Base-by-base conservation (phyloP, 208 protist species). In the Plasmodiophora brassicae region DNA sequence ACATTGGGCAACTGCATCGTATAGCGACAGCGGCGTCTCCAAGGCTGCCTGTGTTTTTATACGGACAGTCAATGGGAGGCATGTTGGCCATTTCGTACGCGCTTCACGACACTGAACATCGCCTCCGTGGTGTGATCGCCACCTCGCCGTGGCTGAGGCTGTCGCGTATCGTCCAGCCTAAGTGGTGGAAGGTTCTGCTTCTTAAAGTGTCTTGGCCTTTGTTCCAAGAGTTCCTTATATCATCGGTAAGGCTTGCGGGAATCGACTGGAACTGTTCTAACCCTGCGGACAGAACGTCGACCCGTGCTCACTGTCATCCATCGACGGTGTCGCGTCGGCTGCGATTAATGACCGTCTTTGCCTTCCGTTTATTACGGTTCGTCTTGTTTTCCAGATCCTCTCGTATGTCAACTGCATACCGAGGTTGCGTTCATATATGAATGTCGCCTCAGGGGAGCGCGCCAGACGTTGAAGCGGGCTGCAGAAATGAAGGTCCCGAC, bases 181-280 rank as follows among this genome's bases (percentile, higher is more conserved):
- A 78, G 41, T 78, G 65, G 65, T 78, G 65, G 65, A 78, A 78
- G 41, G 41, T 78, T 32, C 5, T 8, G n/a, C n/a, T 78, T 14
- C 41, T 78, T 14, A 78, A 78, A 36, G 32, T 78, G 41, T n/a
- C 32, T 44, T 78, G 65, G 65, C 65, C 65, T 38, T 32, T 78
- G n/a, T 78, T 78, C 41, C 65, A 78, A 78, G 65, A 78, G n/a
- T 78, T 78, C 41, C n/a, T 78, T 14, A 14, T 78, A 38, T 78
- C 65, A 38, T 78, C 65, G 32, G 65, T 78, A 78, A 78, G 65
- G 20, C 65, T 78, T 5, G 10, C 41, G 65, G 5, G 5, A 32
- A 44, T 32, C 5, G n/a, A 78, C 65, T 8, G 32, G 14, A 57
- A 14, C 25, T 57, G 50, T 57, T 32, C 41, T 78, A n/a, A n/a